Evolutionary conservation across 108 stramenopile species (phyloP).

Genomic region (Nannochloropsis granulata): DNA sequence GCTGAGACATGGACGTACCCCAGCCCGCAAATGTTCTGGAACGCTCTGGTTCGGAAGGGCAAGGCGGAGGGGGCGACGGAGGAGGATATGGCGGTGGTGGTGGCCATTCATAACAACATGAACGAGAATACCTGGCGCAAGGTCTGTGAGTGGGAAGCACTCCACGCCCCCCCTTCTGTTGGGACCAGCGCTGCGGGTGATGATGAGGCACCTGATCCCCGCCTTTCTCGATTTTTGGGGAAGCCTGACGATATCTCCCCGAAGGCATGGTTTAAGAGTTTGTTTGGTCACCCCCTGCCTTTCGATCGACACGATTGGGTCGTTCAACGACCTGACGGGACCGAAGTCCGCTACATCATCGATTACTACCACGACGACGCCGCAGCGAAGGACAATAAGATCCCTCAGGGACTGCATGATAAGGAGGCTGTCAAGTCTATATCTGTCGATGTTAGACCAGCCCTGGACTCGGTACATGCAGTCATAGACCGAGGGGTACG

Average conservation of each 20-base stretch:
- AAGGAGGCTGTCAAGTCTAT: conserved; percentile 54
- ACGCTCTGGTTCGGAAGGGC: conserved; percentile 81
- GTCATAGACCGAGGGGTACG: conserved; percentile 49
- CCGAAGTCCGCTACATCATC: conserved; percentile 81
- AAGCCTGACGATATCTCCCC: conserved; percentile 79
- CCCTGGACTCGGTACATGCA: conserved; percentile 53
- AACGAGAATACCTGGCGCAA: conserved; percentile 91
- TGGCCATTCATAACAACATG: conserved; percentile 98
- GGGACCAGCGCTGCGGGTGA: conserved; percentile 17
- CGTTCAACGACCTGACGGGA: conserved; percentile 48
- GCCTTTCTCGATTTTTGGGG: conserved; percentile 72
- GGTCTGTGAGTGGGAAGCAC: conserved; percentile 84
- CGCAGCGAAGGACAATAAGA: conserved; percentile 6
- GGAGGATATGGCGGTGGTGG: conserved; percentile 67
- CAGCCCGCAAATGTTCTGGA: conserved; percentile 95
- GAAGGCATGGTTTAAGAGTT: conserved; percentile 57
- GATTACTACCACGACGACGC: conserved; percentile 94
- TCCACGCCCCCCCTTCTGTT: neutral
- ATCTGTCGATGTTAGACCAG: conserved; percentile 89
- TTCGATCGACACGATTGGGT: conserved; percentile 99
- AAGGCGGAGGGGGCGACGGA: conserved; percentile 65
- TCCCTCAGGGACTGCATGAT: conserved; percentile 46
- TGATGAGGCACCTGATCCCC: conserved; percentile 37
- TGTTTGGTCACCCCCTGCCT: conserved; percentile 80
- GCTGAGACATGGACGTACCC: conserved; percentile 85